Evolutionary conservation across 2,329 filamentous ascomycete genomes (phyloP).

Genomic region (Sordariomycetes sp.): DNA sequence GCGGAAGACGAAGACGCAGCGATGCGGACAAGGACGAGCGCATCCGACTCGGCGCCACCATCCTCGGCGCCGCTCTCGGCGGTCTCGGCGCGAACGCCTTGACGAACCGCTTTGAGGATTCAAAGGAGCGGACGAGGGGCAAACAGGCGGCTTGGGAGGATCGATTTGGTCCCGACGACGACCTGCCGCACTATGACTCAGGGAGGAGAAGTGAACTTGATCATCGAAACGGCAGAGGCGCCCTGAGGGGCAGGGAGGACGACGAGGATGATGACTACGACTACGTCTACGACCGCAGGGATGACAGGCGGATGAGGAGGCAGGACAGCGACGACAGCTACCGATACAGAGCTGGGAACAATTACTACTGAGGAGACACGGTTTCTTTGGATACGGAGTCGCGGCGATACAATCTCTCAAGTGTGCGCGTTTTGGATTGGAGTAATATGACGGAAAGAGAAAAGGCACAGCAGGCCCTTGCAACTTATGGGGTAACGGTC

Average conservation of each 20-base stretch:
- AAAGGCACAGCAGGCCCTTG: too few species aligned
- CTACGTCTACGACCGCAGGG: not conserved
- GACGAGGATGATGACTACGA: constrained; percentile 8
- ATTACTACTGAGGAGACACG: too few species aligned
- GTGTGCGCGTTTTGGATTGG: too few species aligned
- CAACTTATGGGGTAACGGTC: too few species aligned
- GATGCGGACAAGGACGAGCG: constrained; percentile 15
- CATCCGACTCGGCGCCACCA: constrained; percentile 33
- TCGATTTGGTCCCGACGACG: constrained; percentile 18
- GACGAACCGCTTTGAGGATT: constrained; percentile 31
- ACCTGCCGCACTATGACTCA: constrained; percentile 15
- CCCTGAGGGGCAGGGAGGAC: not conserved
- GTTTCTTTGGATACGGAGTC: too few species aligned
- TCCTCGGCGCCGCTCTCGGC: constrained; percentile 45
- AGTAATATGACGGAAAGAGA: too few species aligned
- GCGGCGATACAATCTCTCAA: too few species aligned
- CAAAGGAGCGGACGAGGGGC: constrained; percentile 20
- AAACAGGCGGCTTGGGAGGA: constrained; percentile 24
- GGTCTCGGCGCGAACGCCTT: constrained; percentile 45
- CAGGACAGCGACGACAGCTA: constrained; percentile 1
- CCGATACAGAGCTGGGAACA: too few species aligned
- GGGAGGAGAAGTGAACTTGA: constrained; percentile 1
- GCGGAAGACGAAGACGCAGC: constrained; percentile 12
- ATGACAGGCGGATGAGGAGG: not conserved
- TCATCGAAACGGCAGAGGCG: constrained; percentile 1